Evolutionary conservation across 768 basidiomycete genomes (phyloP), one percentile per base, ranked within the genome.

Genomic region (Nidula microcarpa): DNA sequence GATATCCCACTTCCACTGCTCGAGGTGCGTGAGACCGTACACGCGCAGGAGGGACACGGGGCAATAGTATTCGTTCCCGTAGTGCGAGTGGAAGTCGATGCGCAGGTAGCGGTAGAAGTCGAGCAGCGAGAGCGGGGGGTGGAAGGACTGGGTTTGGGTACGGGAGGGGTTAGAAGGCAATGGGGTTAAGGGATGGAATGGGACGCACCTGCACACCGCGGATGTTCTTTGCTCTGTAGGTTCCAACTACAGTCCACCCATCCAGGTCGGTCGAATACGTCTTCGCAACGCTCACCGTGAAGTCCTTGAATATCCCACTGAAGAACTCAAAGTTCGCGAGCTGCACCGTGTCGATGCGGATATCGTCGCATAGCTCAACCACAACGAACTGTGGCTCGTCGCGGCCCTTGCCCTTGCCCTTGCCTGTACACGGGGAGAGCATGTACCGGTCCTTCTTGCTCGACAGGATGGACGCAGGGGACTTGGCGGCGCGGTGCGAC

Each of bases 271-370:
- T 79, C 6, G 80, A 79, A 57, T 89, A 89, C 7, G 86, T 91
- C 59, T 95, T 97, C 1, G 93, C 85, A 9, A 81, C 93, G 66
- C 88, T 90, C 46, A 98, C 86, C 4, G 80, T 80, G 56, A 98
- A 89, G 52, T 96, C 92, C 69, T 90, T 89, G 75, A 98, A 95
- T 11, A 97, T 90, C 1, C 95, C 94, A 57, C 89, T 92, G 71
- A 98, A 99, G 74, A 98, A 98, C 73, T 99, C 96, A 65, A 91
- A 97, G 64, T 98, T 96, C 54, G 94, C 95, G 14, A 99, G 74
- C 66, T 98, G 94, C 44, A 98, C 86, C 0, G 94, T 96, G 66
- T 98, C 96, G 61, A 98, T 94, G 44, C 92, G 76, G 57, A 99
- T 94, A 66, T 98, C 97, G 58, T 98, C 96, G 72, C 97, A 99